These are phyloP conservation scores for Plasmodium billcollinsi DNA, from an alignment of 169 alveolate species.

Conservation along the genomic window DNA sequence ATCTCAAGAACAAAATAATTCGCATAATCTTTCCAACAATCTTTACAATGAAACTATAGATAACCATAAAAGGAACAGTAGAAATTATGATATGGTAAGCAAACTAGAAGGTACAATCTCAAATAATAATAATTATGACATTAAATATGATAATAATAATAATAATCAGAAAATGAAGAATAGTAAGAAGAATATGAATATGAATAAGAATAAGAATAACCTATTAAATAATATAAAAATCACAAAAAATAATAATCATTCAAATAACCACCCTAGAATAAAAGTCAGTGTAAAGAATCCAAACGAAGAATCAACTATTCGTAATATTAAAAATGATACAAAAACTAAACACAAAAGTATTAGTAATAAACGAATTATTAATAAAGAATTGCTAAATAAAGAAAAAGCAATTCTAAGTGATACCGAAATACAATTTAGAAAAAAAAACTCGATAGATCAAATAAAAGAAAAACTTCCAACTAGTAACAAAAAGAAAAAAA, in stretches of 20 bases:
- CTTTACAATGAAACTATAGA: too few relatives aligned
- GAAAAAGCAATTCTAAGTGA: slow-evolving; percentile 32
- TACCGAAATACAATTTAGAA: slow-evolving; percentile 29
- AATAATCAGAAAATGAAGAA: too few relatives aligned
- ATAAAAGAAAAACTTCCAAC: neutral
- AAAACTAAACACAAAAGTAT: neutral
- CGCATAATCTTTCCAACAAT: neutral
- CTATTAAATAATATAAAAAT: neutral
- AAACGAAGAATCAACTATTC: neutral
- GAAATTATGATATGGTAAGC: too few relatives aligned
- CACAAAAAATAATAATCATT: neutral
- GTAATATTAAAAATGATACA: neutral
- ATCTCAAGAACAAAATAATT: neutral
- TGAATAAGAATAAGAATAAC: neutral
- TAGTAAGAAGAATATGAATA: too few relatives aligned
- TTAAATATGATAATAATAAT: too few relatives aligned
- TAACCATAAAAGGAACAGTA: too few relatives aligned
- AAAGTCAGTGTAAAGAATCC: slow-evolving; percentile 11
- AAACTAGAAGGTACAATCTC: too few relatives aligned
- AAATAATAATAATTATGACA: too few relatives aligned
- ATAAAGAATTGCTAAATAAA: neutral
- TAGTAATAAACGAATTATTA: neutral
- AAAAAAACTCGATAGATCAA: neutral
- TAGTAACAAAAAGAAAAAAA: slow-evolving; percentile 4
- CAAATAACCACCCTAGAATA: slow-evolving; percentile 3